A percentile compares a stretch with the other conserved stretches of the same genome.
phyloP scores from a whole-genome alignment of 495 filamentous ascomycete genomes.

The Penicillium cosmopolitanum region DNA sequence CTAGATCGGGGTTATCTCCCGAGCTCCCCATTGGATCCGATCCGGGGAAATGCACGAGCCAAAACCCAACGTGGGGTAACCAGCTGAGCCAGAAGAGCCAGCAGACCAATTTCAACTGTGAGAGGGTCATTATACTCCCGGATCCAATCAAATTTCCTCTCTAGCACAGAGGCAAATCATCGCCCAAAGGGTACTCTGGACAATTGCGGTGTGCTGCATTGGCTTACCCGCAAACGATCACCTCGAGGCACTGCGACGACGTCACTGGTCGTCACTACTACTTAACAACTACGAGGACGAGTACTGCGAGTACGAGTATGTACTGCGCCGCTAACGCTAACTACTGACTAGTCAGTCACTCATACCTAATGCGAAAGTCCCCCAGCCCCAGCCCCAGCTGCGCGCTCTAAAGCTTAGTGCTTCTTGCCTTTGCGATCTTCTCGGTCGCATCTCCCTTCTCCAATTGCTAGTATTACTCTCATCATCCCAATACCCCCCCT shows the following conservation, averaged over 20 bases:
- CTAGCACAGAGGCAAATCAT: conserved; percentile 16
- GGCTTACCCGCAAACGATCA: conserved; percentile 25
- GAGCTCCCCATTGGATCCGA: not conserved
- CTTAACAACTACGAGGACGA: no score
- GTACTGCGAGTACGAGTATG: no score
- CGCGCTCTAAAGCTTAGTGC: conserved; percentile 9
- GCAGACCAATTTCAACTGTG: not conserved
- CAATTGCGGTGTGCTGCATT: no score
- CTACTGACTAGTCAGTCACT: no score
- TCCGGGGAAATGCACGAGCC: conserved; percentile 2
- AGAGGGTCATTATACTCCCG: not conserved
- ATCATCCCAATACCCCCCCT: not conserved
- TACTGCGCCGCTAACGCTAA: no score
- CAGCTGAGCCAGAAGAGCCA: not conserved
- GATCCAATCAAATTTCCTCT: not conserved
- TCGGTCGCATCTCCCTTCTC: conserved; percentile 1
- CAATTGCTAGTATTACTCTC: not conserved
- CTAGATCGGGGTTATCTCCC: not conserved
- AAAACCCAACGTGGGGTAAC: conserved; percentile 8
- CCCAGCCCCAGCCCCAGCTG: no score
- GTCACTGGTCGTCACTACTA: conserved; percentile 33
- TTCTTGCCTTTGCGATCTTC: not conserved
- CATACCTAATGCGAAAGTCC: no score
- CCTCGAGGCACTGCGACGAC: conserved; percentile 18
- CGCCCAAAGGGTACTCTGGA: not conserved